Percentiles rank a stretch among this genome's conserved stretches.
These are phyloP conservation scores for Aureobasidium subglaciale DNA, from an alignment of 2,329 filamentous ascomycete genomes.

Conservation along the genomic window DNA sequence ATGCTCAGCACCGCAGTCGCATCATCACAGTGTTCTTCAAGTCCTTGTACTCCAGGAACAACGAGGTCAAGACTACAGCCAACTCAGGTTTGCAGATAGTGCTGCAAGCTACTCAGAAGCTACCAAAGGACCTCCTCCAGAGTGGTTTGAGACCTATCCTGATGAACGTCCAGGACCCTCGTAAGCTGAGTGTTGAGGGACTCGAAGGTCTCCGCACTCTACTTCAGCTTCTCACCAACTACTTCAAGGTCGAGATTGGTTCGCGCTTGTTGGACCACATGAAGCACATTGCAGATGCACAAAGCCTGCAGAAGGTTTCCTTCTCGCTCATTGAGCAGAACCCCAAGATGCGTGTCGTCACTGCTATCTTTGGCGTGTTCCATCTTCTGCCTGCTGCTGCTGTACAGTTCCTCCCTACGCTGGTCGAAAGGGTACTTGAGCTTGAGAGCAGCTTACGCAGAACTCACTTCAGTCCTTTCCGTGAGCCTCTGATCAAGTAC, in stretches of 20 bases:
- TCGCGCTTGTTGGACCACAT: constrained; percentile 88
- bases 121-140: constrained; percentile 92
- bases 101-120: constrained; percentile 77
- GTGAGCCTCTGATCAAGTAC: constrained; percentile 83
- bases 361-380: constrained; percentile 93
- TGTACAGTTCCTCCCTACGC: constrained; percentile 79
- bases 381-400: constrained; percentile 89
- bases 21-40: constrained; percentile 98
- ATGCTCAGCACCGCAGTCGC: constrained; percentile 46
- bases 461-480: constrained; percentile 86
- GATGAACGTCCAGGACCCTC: constrained; percentile 89
- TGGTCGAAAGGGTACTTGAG: constrained; percentile 85
- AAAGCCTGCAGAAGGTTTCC: constrained; percentile 76
- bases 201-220: constrained; percentile 86
- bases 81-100: constrained; percentile 86
- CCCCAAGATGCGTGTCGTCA: constrained; percentile 85
- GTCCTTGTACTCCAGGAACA: constrained; percentile 86
- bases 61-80: constrained; percentile 86
- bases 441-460: constrained; percentile 78
- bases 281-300: constrained; percentile 77
- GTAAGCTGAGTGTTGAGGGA: constrained; percentile 79
- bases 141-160: constrained; percentile 91
- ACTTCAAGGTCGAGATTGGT: constrained; percentile 98
- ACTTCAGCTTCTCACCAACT: constrained; percentile 86
- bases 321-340: constrained; percentile 95